These are phyloP conservation scores for Emergomyces orientalis DNA, from an alignment of 2,329 filamentous ascomycete genomes.

Conservation along the genomic window DNA sequence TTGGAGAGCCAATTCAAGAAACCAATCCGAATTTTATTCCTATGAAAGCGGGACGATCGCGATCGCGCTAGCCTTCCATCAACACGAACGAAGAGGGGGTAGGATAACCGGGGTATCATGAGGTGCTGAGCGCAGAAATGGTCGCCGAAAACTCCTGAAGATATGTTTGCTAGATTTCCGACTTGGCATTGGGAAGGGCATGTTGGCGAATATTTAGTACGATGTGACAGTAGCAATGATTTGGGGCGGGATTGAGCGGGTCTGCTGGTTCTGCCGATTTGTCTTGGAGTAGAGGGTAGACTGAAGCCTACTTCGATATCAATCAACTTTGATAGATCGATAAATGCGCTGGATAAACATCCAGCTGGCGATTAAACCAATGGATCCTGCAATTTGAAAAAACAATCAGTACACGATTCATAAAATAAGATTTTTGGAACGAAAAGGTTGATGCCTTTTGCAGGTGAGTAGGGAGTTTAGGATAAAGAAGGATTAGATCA, in stretches of 20 bases:
- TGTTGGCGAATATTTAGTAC: not conserved
- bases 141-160: not conserved
- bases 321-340: constrained; percentile 96
- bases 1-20: too few relatives aligned
- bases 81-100: not conserved
- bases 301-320: constrained; percentile 16
- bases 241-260: not conserved
- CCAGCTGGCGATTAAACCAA: constrained; percentile 93
- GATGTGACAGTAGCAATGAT: not conserved
- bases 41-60: not conserved
- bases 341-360: constrained; percentile 92
- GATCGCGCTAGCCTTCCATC: not conserved
- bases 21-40: not conserved
- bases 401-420: not conserved
- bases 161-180: not conserved
- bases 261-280: not conserved
- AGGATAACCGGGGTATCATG: not conserved
- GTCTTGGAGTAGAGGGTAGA: not conserved
- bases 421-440: not conserved
- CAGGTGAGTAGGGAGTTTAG: constrained; percentile 3
- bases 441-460: constrained; percentile 16
- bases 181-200: not conserved
- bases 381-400: constrained; percentile 55
- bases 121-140: not conserved
- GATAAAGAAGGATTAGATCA: not conserved